Percentiles rank a stretch among this genome's conserved stretches.
These are phyloP conservation scores for Sarocladium oryzae DNA, from an alignment of 2,329 filamentous ascomycete species.

Conservation along the genomic window DNA sequence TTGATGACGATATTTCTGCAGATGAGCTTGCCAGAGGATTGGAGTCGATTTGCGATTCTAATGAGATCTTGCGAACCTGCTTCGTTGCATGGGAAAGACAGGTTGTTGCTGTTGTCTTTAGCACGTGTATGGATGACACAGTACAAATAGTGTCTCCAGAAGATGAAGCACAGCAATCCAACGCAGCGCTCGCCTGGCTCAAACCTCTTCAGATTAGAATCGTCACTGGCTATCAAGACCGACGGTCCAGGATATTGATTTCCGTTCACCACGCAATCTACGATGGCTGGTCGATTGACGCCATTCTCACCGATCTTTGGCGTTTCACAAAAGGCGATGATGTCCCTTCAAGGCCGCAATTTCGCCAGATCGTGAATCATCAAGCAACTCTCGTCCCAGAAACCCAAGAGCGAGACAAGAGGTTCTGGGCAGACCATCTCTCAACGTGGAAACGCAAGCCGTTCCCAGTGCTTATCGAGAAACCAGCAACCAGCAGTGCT, in stretches of 20 bases:
- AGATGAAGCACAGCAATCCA: neutral
- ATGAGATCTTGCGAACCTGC: slow-evolving; percentile 67
- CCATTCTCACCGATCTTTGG: slow-evolving; percentile 62
- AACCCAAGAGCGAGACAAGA: neutral
- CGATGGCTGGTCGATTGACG: slow-evolving; percentile 87
- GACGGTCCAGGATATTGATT: slow-evolving; percentile 30
- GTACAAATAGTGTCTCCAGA: neutral
- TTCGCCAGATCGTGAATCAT: slow-evolving; percentile 44
- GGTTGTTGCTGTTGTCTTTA: slow-evolving; percentile 52
- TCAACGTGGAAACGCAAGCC: slow-evolving; percentile 44
- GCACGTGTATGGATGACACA: slow-evolving; percentile 13
- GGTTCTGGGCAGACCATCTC: slow-evolving; percentile 67
- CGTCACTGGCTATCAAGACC: neutral
- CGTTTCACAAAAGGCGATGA: slow-evolving; percentile 31
- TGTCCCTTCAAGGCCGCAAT: slow-evolving; percentile 45
- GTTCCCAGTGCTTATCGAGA: slow-evolving; percentile 44
- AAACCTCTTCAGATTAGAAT: neutral
- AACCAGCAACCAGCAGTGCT: slow-evolving; percentile 17
- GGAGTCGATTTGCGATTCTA: slow-evolving; percentile 31
- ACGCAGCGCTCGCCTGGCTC: neutral
- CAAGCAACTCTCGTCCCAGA: neutral
- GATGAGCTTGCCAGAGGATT: slow-evolving; percentile 22
- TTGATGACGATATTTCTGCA: slow-evolving; percentile 24
- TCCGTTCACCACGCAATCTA: slow-evolving; percentile 79
- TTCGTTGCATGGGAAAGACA: slow-evolving; percentile 50